Conservation (phyloP, 23 red algal genomes). For the Gracilariopsis chorda region DNA sequence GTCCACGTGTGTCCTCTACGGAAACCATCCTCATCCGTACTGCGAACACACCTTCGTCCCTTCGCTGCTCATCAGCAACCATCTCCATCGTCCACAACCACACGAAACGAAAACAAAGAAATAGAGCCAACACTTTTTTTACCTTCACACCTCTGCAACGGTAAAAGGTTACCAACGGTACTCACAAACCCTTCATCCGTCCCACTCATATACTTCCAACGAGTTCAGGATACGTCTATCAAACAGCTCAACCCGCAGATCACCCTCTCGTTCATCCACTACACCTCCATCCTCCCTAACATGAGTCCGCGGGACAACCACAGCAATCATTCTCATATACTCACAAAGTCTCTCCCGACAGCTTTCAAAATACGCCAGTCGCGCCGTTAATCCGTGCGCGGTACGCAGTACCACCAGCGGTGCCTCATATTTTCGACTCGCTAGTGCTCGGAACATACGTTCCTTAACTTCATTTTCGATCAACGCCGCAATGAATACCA, state of each 20-base stretch:
- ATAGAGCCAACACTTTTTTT: too few relatives aligned
- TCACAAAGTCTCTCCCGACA: background rate
- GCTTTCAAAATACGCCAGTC: constrained; percentile 26
- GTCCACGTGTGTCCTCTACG: too few relatives aligned
- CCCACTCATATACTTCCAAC: constrained; percentile 41
- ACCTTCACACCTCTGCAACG: too few relatives aligned
- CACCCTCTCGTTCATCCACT: background rate
- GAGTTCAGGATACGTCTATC: constrained; percentile 37
- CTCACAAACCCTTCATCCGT: too few relatives aligned
- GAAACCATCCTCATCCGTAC: too few relatives aligned
- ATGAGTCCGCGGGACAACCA: constrained; percentile 42
- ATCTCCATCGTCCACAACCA: too few relatives aligned
- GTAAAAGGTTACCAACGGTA: too few relatives aligned
- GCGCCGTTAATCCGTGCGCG: constrained; percentile 64
- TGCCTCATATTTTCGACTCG: background rate
- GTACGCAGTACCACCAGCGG: constrained; percentile 51
- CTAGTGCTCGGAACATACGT: background rate
- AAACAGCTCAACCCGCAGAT: constrained; percentile 12
- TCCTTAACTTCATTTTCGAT: background rate
- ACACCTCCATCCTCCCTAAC: background rate
- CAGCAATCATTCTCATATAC: background rate
- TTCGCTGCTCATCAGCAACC: too few relatives aligned
- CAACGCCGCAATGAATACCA: constrained; percentile 58
- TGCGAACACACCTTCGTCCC: too few relatives aligned
- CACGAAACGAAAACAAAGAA: too few relatives aligned